Base-by-base conservation (phyloP, 768 basidiomycete species). In the Boletus tomentosulus region DNA sequence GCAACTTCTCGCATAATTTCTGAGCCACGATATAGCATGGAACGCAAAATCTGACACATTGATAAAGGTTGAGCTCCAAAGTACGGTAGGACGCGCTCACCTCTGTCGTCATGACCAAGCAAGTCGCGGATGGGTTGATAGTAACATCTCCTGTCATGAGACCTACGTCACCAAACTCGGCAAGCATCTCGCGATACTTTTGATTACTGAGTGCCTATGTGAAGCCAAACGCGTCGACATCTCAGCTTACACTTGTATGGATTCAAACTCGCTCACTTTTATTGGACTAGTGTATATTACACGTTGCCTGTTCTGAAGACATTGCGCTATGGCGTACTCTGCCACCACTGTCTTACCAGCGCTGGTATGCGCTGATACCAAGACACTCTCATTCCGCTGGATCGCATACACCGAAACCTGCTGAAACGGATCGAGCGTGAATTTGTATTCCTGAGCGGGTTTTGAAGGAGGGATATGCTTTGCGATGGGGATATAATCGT, bases 1-100 rank as follows among this genome's bases (percentile, higher is more conserved):
- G 95, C 94, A n/a, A 99, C 96, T 76, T 99, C 97, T 53, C 97
- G 90, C 89, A 98, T 95, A 60, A 99, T 88, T 74, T 99, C 97
- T 4, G 94, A 98, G 37, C 97, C 97, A 50, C 97, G 87, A 67
- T 99, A 99, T 27, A 99, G 76, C 96, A 99, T 99, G 5, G 95
- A 98, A 19, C 97, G 86, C 48, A 99, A 71, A 85, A 99, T 98
- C 94, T 98, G 57, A 28, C 22, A 31, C 7, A 13, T 31, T 12
- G 24, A 34, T 59, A 25, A 48, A 31, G 42, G 30, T 15, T 19
- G 30, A 27, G 34, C 7, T 43, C 10, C 6, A 9, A 28, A 22
- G 28, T 8, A 41, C 38, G 28, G 37, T 4, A 46, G 27, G 46
- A 15, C 13, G n/a, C 61, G n/a, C 61, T 50, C 60, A 94, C 95